These are phyloP conservation scores for Fraxinus sp. DNA, from an alignment of 305 asterid genomes.

Conservation along the genomic window DNA sequence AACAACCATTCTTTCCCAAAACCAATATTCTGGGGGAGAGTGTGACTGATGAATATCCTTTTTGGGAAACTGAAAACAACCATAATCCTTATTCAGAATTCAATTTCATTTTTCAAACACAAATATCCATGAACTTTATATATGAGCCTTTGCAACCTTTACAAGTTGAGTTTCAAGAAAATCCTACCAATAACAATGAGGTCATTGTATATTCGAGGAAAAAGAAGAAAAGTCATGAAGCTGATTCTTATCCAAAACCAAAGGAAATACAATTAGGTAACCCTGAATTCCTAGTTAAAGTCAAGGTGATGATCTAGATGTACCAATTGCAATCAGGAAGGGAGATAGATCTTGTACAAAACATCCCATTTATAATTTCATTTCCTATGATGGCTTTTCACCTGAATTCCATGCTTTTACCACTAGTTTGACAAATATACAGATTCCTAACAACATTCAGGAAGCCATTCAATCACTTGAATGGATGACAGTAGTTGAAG, in stretches of 20 bases:
- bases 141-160: not conserved
- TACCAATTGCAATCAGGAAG: too few species aligned
- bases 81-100: not conserved
- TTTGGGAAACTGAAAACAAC: not conserved
- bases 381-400: not conserved
- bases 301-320: too few species aligned
- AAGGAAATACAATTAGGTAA: too few species aligned
- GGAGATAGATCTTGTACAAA: too few species aligned
- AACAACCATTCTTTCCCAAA: not conserved
- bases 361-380: too few species aligned
- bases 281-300: too few species aligned
- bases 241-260: too few species aligned
- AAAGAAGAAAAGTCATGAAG: not conserved
- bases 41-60: not conserved
- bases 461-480: too few species aligned
- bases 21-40: not conserved
- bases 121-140: not conserved
- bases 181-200: not conserved
- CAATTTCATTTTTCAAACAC: not conserved
- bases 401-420: too few species aligned
- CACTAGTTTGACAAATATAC: too few species aligned
- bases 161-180: not conserved
- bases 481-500: too few species aligned
- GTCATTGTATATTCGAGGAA: not conserved
- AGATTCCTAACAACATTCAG: too few species aligned